Evolutionary conservation across 2,329 filamentous ascomycete species (phyloP).

Genomic region (Calonectria ilicicola): DNA sequence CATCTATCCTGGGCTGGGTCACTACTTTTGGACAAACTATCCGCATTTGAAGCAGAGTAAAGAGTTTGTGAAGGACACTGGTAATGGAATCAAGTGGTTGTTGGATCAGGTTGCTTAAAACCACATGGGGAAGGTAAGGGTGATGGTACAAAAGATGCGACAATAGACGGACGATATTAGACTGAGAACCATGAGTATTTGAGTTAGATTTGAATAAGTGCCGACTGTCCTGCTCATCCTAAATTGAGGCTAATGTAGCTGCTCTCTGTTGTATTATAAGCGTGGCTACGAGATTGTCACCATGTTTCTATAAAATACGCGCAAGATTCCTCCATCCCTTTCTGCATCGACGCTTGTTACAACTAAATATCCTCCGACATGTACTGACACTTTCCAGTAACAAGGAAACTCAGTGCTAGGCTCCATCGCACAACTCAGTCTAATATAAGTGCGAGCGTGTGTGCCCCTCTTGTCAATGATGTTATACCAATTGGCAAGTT

Average conservation of each 20-base stretch:
- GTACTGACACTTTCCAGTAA: background rate
- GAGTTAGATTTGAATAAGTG: too few relatives aligned
- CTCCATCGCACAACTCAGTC: background rate
- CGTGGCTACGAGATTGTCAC: too few relatives aligned
- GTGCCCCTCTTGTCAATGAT: background rate
- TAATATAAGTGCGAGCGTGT: background rate
- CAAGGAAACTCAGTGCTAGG: background rate
- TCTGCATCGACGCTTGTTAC: background rate
- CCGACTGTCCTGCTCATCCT: too few relatives aligned
- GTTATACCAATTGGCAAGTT: background rate
- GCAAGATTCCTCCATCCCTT: too few relatives aligned
- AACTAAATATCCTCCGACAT: background rate
- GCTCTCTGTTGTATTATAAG: too few relatives aligned
- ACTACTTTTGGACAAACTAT: conserved; percentile 5
- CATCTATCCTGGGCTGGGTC: conserved; percentile 11
- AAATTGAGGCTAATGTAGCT: too few relatives aligned
- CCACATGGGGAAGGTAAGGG: background rate
- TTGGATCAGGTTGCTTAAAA: background rate
- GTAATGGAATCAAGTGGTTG: background rate
- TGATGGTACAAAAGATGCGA: too few relatives aligned
- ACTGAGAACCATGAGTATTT: too few relatives aligned
- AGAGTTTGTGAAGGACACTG: background rate
- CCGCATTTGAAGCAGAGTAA: background rate
- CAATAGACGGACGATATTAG: too few relatives aligned
- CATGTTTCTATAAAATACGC: too few relatives aligned